These are phyloP conservation scores for Helenozyma rhizophorensis DNA, from an alignment of 805 yeast species.

Conservation along the genomic window DNA sequence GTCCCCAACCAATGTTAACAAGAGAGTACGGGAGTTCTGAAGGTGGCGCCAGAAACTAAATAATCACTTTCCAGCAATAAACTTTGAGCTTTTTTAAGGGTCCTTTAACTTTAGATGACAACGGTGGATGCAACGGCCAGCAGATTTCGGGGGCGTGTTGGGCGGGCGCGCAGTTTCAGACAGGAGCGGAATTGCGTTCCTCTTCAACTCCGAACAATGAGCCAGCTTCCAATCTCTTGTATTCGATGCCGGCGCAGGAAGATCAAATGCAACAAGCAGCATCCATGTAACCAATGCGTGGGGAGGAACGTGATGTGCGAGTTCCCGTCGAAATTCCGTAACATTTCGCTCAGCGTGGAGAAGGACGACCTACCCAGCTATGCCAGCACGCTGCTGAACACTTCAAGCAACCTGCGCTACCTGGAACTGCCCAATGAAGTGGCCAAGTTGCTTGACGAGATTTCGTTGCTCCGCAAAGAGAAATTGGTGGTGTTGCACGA, in stretches of 20 bases:
- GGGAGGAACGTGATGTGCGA: slow-evolving; percentile 11
- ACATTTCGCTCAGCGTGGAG: slow-evolving; percentile 2
- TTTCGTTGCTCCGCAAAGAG: slow-evolving; percentile 6
- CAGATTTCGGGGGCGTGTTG: no score
- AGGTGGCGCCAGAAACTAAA: no score
- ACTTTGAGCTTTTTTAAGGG: no score
- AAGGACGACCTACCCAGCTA: not conserved
- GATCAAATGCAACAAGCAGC: slow-evolving; percentile 16
- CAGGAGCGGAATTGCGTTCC: no score
- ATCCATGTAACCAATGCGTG: slow-evolving; percentile 16
- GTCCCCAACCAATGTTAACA: no score
- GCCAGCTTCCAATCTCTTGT: slow-evolving; percentile 15
- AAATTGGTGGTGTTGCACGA: slow-evolving; percentile 18
- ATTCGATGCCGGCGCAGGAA: slow-evolving; percentile 15
- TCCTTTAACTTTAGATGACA: no score
- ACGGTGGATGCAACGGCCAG: no score
- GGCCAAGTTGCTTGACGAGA: slow-evolving; percentile 12
- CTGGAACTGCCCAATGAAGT: slow-evolving; percentile 1
- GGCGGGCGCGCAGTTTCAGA: no score
- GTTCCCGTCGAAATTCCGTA: slow-evolving; percentile 16
- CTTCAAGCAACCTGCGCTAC: not conserved
- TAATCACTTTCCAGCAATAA: no score
- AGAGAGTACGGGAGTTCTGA: no score
- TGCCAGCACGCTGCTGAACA: slow-evolving; percentile 1
- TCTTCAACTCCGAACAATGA: no score